Conservation (phyloP, 2,329 filamentous ascomycete genomes). For the Periglandula ipomoeae region DNA sequence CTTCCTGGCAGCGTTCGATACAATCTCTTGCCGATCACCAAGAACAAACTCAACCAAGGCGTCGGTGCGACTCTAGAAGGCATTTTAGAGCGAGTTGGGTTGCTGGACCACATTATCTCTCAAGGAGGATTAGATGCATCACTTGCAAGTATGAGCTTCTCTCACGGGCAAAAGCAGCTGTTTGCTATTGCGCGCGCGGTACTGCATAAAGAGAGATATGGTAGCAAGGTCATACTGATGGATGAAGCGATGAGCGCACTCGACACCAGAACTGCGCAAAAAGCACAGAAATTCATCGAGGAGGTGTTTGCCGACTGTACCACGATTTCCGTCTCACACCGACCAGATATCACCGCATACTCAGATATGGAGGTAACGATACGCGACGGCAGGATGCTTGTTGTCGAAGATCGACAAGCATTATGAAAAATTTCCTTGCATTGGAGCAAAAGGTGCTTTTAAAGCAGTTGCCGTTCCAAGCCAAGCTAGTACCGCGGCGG, state of each 20-base stretch:
- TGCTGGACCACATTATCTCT: constrained; percentile 6
- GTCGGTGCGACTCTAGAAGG: constrained; percentile 7
- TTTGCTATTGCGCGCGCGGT: constrained; percentile 8
- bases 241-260: constrained; percentile 7
- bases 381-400: neutral
- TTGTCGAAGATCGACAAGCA: neutral
- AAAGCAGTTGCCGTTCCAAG: too few relatives aligned
- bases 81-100: constrained; percentile 9
- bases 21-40: neutral
- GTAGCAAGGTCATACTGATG: neutral
- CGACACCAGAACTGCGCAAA: constrained; percentile 2
- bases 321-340: constrained; percentile 2
- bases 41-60: neutral
- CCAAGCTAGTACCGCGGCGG: too few relatives aligned
- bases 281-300: constrained; percentile 1
- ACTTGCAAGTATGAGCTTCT: constrained; percentile 8
- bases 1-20: constrained; percentile 11
- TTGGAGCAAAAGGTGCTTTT: too few relatives aligned
- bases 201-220: neutral
- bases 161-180: constrained; percentile 11
- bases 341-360: neutral
- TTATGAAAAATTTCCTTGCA: too few relatives aligned
- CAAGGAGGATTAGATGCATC: constrained; percentile 9
- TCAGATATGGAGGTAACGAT: neutral
- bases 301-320: constrained; percentile 5